These are phyloP conservation scores for Populus trichocarpa DNA, from an alignment of 441 rosid species.

Conservation along the genomic window DNA sequence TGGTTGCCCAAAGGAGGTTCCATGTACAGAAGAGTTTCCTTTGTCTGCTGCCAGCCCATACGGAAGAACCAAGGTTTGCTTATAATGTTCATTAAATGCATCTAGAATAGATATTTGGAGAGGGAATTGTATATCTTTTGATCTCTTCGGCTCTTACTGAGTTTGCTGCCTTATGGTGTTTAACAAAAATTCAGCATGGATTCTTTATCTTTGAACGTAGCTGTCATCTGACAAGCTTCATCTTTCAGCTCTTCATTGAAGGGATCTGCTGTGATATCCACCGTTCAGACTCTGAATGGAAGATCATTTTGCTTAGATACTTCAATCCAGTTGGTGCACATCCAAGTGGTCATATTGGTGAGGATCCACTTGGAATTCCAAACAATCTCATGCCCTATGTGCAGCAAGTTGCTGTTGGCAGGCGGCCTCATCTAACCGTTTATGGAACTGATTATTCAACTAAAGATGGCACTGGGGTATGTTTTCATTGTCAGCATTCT, in stretches of 20 bases:
- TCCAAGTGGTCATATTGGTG: constrained; percentile 89
- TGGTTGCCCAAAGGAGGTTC: constrained; percentile 93
- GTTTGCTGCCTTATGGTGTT: neutral
- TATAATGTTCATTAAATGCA: neutral
- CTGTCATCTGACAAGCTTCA: neutral
- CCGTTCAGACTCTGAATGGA: constrained; percentile 72
- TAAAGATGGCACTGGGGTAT: constrained; percentile 97
- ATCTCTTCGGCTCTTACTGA: no score
- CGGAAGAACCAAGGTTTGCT: constrained; percentile 79
- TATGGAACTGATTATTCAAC: constrained; percentile 82
- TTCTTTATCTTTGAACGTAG: neutral
- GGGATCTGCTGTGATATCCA: constrained; percentile 76
- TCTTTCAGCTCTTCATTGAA: constrained; percentile 77
- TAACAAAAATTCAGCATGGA: neutral
- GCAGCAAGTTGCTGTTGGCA: constrained; percentile 84
- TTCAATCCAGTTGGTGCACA: constrained; percentile 96
- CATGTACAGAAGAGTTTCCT: constrained; percentile 88
- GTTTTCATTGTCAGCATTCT: constrained; percentile 10
- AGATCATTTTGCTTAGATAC: constrained; percentile 76
- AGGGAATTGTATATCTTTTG: no score
- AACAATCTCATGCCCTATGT: constrained; percentile 98
- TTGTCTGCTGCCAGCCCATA: constrained; percentile 73
- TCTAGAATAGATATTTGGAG: neutral
- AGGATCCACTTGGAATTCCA: constrained; percentile 90
- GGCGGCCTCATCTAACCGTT: constrained; percentile 75